These are phyloP conservation scores for Kodamaea jinghongensis DNA, from an alignment of 805 yeast species.

Conservation along the genomic window DNA sequence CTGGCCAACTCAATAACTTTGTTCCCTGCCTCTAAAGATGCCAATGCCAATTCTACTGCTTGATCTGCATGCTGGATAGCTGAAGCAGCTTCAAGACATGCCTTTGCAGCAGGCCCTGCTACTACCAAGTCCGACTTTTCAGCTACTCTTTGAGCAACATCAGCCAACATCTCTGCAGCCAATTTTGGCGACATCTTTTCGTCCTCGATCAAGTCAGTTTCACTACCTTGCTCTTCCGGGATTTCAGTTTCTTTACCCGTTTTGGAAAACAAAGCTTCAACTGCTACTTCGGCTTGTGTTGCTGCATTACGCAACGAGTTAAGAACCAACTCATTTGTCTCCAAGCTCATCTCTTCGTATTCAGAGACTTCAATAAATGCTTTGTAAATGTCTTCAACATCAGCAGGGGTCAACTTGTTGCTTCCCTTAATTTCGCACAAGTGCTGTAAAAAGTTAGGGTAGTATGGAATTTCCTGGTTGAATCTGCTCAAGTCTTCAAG, in stretches of 20 bases:
- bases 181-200: constrained; percentile 6
- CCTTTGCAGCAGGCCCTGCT: constrained; percentile 1
- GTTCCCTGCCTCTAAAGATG: constrained; percentile 2
- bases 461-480: constrained; percentile 18
- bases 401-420: constrained; percentile 8
- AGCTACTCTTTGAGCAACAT: constrained; percentile 3
- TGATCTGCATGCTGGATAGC: constrained; percentile 2
- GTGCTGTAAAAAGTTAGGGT: constrained; percentile 19
- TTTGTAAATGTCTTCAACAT: constrained; percentile 19
- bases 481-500: constrained; percentile 14
- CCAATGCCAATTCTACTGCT: not conserved
- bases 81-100: constrained; percentile 4
- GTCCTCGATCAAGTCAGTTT: not conserved
- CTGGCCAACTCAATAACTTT: not conserved
- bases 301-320: constrained; percentile 4
- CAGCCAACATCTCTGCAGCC: constrained; percentile 7
- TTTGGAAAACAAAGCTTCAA: not conserved
- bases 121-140: constrained; percentile 1
- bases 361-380: constrained; percentile 18
- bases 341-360: constrained; percentile 11
- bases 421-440: constrained; percentile 15
- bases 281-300: constrained; percentile 6
- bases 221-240: not conserved
- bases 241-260: not conserved
- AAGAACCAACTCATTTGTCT: constrained; percentile 3